Evolutionary conservation across 305 asterid species (phyloP).

Genomic region (Solanum aculeatissimum): DNA sequence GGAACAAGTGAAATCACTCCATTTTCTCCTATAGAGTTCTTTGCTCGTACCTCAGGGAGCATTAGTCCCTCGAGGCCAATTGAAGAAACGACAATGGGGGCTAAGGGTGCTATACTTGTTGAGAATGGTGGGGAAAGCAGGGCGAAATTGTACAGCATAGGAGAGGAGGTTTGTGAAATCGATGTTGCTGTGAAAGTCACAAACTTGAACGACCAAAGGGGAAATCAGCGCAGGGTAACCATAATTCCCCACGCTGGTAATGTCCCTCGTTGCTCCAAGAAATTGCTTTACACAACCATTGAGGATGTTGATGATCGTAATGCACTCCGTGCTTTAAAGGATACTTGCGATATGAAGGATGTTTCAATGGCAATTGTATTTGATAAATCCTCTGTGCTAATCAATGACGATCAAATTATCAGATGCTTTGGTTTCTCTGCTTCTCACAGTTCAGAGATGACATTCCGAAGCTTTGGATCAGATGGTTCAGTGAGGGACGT

Average conservation of each 20-base stretch:
- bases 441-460: background rate
- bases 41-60: background rate
- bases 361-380: background rate
- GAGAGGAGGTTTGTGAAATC: background rate
- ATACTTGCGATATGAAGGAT: background rate
- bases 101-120: background rate
- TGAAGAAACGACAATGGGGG: background rate
- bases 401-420: background rate
- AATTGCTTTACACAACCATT: background rate
- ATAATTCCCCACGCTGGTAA: background rate
- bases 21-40: background rate
- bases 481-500: background rate
- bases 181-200: background rate
- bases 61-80: background rate
- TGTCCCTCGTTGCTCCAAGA: background rate
- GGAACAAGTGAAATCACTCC: background rate
- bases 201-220: background rate
- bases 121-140: background rate
- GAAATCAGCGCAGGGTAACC: background rate
- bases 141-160: background rate
- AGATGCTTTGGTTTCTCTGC: background rate
- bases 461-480: background rate
- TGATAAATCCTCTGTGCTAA: background rate
- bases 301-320: background rate
- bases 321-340: background rate